These are phyloP conservation scores for Eucalyptus cladocalyx DNA, from an alignment of 345 rosid genomes.

Conservation along the genomic window DNA sequence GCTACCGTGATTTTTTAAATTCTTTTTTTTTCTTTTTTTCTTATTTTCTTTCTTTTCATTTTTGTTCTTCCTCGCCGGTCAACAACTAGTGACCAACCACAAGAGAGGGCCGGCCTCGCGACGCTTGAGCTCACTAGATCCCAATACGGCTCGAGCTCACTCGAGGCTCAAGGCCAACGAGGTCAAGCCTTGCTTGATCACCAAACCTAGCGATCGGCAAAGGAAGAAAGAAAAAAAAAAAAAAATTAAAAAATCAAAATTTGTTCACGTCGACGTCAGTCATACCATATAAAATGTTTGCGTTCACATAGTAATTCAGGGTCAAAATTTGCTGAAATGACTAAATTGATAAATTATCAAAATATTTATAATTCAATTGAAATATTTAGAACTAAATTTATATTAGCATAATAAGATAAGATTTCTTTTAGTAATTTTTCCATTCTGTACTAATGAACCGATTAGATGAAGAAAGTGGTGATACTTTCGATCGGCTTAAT, in stretches of 20 bases:
- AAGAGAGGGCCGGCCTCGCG: not conserved
- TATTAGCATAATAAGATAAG: too few species aligned
- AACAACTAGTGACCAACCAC: accelerated
- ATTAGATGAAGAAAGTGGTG: not conserved
- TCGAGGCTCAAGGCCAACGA: too few species aligned
- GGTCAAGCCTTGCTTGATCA: too few species aligned
- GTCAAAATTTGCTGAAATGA: accelerated
- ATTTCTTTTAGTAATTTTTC: too few species aligned
- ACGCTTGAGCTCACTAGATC: too few species aligned
- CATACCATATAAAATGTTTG: accelerated
- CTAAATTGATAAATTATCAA: too few species aligned
- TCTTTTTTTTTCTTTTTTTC: accelerated
- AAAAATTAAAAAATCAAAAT: too few species aligned
- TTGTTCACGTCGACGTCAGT: accelerated
- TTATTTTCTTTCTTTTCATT: not conserved
- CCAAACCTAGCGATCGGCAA: accelerated
- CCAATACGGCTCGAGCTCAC: too few species aligned
- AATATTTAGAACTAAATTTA: accelerated
- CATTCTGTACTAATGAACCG: not conserved
- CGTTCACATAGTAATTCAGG: accelerated
- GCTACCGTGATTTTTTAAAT: too few species aligned
- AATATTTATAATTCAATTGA: too few species aligned
- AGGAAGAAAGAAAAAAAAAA: not conserved
- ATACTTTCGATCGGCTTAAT: not conserved
- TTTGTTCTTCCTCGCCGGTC: too few species aligned